These are phyloP conservation scores for Neurospora sp. DNA, from an alignment of 495 filamentous ascomycete genomes.

Conservation along the genomic window DNA sequence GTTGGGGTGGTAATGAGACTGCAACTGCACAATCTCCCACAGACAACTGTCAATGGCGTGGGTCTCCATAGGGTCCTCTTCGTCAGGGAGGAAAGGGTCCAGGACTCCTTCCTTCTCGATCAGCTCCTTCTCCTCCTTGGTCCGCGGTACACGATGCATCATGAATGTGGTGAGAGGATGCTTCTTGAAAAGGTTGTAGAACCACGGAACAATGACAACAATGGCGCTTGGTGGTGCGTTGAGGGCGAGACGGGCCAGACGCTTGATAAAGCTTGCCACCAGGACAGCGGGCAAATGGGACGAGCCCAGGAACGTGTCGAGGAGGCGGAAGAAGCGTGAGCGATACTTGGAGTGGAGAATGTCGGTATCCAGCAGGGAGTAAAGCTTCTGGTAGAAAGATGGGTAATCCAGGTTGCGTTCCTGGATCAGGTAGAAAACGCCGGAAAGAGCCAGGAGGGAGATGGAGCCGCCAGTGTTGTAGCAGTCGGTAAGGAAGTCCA, in stretches of 20 bases:
- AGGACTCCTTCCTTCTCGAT: constrained; percentile 58
- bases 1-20: constrained; percentile 94
- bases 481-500: constrained; percentile 93
- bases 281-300: constrained; percentile 85
- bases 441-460: constrained; percentile 80
- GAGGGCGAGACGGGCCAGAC: constrained; percentile 69
- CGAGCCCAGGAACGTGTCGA: constrained; percentile 86
- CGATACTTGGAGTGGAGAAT: constrained; percentile 90
- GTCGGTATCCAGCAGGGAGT: constrained; percentile 75
- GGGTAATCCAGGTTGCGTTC: constrained; percentile 94
- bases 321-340: constrained; percentile 81
- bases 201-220: constrained; percentile 79
- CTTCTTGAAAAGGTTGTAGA: constrained; percentile 87
- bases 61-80: constrained; percentile 77
- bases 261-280: constrained; percentile 93
- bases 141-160: constrained; percentile 69
- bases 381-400: constrained; percentile 85
- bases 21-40: constrained; percentile 87
- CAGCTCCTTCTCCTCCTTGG: constrained; percentile 42
- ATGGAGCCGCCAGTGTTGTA: constrained; percentile 78
- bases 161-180: constrained; percentile 91
- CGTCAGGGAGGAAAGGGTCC: constrained; percentile 68
- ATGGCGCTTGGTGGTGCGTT: constrained; percentile 80
- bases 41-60: constrained; percentile 81
- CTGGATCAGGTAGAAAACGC: constrained; percentile 90